phyloP scores from a whole-genome alignment of 148 eudicot genomes.

The Vaccinium macrocarpon region DNA sequence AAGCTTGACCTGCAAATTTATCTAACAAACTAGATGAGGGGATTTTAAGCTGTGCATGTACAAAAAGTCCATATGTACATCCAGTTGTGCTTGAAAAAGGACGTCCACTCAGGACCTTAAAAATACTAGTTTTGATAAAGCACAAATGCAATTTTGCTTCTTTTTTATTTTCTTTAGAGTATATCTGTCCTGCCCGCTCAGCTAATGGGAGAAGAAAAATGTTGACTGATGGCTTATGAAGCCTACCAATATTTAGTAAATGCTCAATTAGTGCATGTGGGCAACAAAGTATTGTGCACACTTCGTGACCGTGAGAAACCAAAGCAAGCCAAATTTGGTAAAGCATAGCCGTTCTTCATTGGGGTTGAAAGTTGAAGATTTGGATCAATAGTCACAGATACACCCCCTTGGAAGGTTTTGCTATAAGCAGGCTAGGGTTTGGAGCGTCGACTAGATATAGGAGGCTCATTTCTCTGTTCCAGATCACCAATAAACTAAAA shows the following conservation, averaged over 20 bases:
- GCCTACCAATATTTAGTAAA: not conserved
- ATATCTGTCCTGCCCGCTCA: not conserved
- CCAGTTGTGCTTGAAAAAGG: not conserved
- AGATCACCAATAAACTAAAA: not conserved
- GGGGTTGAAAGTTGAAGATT: not conserved
- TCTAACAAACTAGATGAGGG: not conserved
- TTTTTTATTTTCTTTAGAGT: not conserved
- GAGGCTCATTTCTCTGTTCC: not conserved
- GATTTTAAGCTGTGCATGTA: not conserved
- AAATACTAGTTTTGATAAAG: not conserved
- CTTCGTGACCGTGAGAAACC: not conserved
- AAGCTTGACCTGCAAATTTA: not conserved
- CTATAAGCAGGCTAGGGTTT: not conserved
- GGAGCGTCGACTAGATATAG: not conserved
- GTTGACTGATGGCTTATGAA: not conserved
- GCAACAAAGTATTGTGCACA: not conserved
- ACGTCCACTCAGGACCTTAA: not conserved
- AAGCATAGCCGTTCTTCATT: not conserved
- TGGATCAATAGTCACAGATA: not conserved
- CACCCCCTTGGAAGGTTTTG: not conserved
- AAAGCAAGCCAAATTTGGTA: not conserved
- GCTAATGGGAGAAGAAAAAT: not conserved
- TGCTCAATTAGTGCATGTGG: not conserved
- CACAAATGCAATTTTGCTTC: not conserved
- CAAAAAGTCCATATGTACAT: not conserved